Conservation (phyloP, 2,329 filamentous ascomycete genomes). For the Blumeriella jaapii region DNA sequence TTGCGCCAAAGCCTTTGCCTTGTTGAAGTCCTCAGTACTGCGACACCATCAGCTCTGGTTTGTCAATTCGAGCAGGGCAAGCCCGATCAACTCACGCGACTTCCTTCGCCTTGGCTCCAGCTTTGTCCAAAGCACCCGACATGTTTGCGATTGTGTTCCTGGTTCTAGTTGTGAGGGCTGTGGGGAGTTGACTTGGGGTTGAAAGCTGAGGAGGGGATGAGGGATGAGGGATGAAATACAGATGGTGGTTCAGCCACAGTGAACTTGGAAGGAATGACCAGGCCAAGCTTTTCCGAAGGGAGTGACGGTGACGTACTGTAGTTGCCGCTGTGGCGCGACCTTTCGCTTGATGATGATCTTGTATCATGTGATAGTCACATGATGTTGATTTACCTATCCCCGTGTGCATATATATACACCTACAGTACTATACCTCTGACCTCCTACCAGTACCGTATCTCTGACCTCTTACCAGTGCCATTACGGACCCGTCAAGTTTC, state of each 20-base stretch:
- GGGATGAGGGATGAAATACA: too few species aligned
- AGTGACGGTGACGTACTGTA: too few species aligned
- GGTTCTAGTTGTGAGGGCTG: neutral
- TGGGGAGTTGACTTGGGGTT: too few species aligned
- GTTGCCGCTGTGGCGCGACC: neutral
- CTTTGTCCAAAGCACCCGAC: conserved; percentile 22
- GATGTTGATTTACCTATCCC: too few species aligned
- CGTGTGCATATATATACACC: too few species aligned
- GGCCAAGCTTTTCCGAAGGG: neutral
- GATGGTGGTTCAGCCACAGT: neutral
- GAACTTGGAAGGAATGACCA: neutral
- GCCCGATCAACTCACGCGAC: conserved; percentile 23
- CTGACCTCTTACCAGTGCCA: too few species aligned
- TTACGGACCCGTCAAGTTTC: too few species aligned
- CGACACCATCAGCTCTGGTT: conserved; percentile 7
- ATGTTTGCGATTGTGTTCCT: conserved; percentile 8
- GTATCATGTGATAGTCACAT: too few species aligned
- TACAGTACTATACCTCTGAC: too few species aligned
- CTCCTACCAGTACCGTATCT: too few species aligned
- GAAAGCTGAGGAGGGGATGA: too few species aligned
- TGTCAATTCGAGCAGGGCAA: neutral
- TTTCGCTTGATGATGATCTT: too few species aligned
- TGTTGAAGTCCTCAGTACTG: conserved; percentile 59
- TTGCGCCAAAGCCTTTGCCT: conserved; percentile 49
- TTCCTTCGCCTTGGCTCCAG: conserved; percentile 24